phyloP scores from a whole-genome alignment of 345 rosid genomes.

The Brassica nigra region DNA sequence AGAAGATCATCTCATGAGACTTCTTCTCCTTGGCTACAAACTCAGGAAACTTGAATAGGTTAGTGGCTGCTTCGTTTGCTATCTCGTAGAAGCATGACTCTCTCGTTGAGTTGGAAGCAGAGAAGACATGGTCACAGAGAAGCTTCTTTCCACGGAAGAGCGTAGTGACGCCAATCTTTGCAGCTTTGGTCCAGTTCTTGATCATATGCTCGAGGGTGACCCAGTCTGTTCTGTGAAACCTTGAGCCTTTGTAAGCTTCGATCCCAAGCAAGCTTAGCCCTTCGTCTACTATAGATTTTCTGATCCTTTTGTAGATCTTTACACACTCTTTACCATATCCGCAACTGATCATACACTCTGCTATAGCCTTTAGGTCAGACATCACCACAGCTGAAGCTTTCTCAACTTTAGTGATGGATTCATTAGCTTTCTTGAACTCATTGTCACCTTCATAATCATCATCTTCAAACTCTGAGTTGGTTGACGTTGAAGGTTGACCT shows the following conservation, averaged over 20 bases:
- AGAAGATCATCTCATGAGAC: constrained; percentile 58
- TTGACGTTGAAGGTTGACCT: constrained; percentile 49
- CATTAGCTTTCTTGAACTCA: constrained; percentile 42
- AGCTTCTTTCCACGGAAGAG: constrained; percentile 67
- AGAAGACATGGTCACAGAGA: constrained; percentile 68
- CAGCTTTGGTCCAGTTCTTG: constrained; percentile 69
- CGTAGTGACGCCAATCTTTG: constrained; percentile 56
- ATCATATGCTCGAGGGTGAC: constrained; percentile 53
- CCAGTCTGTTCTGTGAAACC: constrained; percentile 59
- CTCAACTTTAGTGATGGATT: constrained; percentile 48
- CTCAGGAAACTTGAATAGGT: constrained; percentile 74
- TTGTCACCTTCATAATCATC: constrained; percentile 14
- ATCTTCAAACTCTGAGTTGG: constrained; percentile 39
- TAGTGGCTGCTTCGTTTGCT: constrained; percentile 58
- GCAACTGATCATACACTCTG: constrained; percentile 71
- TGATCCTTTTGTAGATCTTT: constrained; percentile 50
- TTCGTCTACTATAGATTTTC: constrained; percentile 74
- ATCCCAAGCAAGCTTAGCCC: constrained; percentile 62
- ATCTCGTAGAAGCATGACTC: constrained; percentile 75
- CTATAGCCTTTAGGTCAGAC: constrained; percentile 66
- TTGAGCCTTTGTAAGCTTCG: constrained; percentile 49
- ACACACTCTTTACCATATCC: constrained; percentile 82
- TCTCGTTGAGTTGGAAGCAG: constrained; percentile 51
- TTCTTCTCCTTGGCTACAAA: constrained; percentile 61
- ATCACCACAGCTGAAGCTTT: constrained; percentile 47